Evolutionary conservation across 345 rosid species (phyloP), one percentile per base, ranked within the genome.

Genomic region (Hibiscus mutabilis): DNA sequence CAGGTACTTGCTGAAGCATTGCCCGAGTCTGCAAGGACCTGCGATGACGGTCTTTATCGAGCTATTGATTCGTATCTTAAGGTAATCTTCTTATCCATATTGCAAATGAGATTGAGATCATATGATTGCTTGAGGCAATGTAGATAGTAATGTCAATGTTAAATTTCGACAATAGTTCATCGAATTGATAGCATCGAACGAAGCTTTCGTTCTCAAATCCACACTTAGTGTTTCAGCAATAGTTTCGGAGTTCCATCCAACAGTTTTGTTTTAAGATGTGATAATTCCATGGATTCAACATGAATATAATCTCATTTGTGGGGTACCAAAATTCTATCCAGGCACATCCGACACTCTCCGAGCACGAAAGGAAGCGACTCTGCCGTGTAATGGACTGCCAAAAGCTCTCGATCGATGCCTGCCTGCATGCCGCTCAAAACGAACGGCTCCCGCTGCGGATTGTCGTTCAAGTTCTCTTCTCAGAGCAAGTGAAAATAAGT

Each of bases 321-420:
- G 56, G 12, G 40, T n/a, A 16, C 29, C 58, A 35, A 55, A 42
- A n/a, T 52, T 52, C 22, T 6, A 57, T 40, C 19, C 83, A 94
- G 98, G 97, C 97, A 2, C 98, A 94, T 81, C 97, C 98, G 24
- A 86, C 96, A 18, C 82, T 94, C 19, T 86, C 98, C 0, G 98
- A 94, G 74, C 98, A 94, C 53, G 97, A 94, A 82, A 87, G 98
- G 86, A 94, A 94, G 80, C 81, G 97, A 11, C 80, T 94, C 37
- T 94, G 98, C 74, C 85, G 98, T 2, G 90, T 94, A 21, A 90
- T 94, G 97, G 97, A 94, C 79, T 91, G 97, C 80, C 98, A 94
- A 77, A 94, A 94, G 74, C 96, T 94, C 63, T 94, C 98, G 2
- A 87, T 94, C 47, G 97, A 94, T 51, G 98, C 98, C 0, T 90